Evolutionary conservation across 2,329 filamentous ascomycete genomes (phyloP).

Genomic region (Neophaeococcomyces aloes): DNA sequence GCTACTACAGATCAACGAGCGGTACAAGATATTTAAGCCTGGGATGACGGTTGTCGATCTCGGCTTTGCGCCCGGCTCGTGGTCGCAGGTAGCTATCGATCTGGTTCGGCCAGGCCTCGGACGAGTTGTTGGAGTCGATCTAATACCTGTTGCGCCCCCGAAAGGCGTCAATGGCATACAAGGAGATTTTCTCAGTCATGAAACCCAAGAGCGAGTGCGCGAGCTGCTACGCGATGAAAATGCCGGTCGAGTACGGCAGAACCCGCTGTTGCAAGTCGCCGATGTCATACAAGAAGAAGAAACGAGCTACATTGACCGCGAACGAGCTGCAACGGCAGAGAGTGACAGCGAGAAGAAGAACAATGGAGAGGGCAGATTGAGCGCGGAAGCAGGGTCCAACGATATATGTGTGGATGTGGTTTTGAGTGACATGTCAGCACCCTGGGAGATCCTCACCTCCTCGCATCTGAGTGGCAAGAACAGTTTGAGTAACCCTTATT

Average conservation of each 20-base stretch:
- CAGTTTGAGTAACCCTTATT: constrained; percentile 89
- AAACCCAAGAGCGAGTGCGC: constrained; percentile 66
- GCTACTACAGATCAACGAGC: constrained; percentile 76
- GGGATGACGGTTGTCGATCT: constrained; percentile 86
- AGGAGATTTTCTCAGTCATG: constrained; percentile 73
- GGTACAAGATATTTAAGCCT: constrained; percentile 64
- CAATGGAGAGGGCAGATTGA: constrained; percentile 21
- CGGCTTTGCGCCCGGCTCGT: constrained; percentile 68
- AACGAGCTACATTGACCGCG: constrained; percentile 17
- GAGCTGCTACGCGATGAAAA: constrained; percentile 51
- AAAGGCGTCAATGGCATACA: constrained; percentile 89
- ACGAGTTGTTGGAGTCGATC: constrained; percentile 79
- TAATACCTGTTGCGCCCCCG: constrained; percentile 85
- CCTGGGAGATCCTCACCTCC: constrained; percentile 73
- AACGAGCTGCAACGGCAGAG: constrained; percentile 23
- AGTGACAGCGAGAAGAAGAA: constrained; percentile 21
- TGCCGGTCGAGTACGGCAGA: constrained; percentile 6
- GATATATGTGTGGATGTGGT: constrained; percentile 74
- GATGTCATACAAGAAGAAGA: constrained; percentile 18
- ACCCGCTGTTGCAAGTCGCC: constrained; percentile 1
- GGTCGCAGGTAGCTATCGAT: constrained; percentile 65
- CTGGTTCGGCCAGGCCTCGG: constrained; percentile 60
- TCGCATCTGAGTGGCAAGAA: constrained; percentile 54
- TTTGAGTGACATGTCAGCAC: constrained; percentile 97
- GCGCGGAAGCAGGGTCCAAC: constrained; percentile 22